Evolutionary conservation across 2,329 filamentous ascomycete genomes (phyloP).

Genomic region (Colletotrichum sp.): DNA sequence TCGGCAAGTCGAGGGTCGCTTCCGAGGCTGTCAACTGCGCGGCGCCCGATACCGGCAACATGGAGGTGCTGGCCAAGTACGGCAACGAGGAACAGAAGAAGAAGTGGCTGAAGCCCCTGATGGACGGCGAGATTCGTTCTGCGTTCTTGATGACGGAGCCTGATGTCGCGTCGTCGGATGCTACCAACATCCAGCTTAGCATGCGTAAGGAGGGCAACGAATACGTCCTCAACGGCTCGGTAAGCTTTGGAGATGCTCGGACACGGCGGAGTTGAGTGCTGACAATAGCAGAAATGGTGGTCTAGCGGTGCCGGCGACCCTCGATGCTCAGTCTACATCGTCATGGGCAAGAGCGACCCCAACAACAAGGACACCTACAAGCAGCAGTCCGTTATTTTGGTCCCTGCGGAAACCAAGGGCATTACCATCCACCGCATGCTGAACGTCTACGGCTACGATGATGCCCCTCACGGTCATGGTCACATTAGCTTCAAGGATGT

Average conservation of each 20-base stretch:
- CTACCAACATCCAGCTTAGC: constrained; percentile 86
- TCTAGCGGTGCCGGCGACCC: constrained; percentile 93
- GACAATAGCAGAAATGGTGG: constrained; percentile 86
- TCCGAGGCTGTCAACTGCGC: constrained; percentile 90
- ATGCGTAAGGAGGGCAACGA: constrained; percentile 85
- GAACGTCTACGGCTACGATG: constrained; percentile 93
- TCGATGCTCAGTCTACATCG: constrained; percentile 90
- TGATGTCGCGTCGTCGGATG: constrained; percentile 86
- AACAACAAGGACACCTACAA: constrained; percentile 78
- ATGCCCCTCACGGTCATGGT: constrained; percentile 97
- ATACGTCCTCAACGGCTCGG: constrained; percentile 88
- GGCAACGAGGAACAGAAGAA: constrained; percentile 85
- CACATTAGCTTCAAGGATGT: constrained; percentile 91
- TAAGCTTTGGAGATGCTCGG: constrained; percentile 40
- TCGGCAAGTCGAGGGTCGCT: constrained; percentile 84
- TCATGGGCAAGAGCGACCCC: constrained; percentile 92
- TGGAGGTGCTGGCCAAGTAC: constrained; percentile 94
- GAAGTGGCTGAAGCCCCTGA: constrained; percentile 79
- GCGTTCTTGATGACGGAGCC: constrained; percentile 96
- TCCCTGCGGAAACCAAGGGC: constrained; percentile 80
- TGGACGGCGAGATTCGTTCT: constrained; percentile 85
- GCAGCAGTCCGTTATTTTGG: constrained; percentile 92
- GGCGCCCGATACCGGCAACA: constrained; percentile 92
- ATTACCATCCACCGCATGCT: constrained; percentile 96
- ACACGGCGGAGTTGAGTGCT: not conserved